Conservation (phyloP, 2,329 filamentous ascomycete genomes). For the Exophiala calicioides region DNA sequence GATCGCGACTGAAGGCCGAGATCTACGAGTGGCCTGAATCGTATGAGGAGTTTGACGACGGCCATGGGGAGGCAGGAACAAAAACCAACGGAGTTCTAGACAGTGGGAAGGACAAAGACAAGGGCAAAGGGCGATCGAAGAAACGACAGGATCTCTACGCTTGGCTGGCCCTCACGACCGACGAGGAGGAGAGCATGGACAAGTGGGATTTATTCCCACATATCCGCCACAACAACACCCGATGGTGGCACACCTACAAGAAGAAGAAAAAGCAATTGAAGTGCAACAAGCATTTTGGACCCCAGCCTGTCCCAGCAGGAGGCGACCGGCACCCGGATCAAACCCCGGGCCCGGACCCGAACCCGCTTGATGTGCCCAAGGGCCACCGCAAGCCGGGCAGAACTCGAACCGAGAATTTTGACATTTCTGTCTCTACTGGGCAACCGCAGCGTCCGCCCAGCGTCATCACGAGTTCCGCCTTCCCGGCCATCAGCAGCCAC, state of each 20-base stretch:
- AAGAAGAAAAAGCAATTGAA: constrained; percentile 14
- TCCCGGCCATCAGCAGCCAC: constrained; percentile 18
- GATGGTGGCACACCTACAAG: constrained; percentile 23
- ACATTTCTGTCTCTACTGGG: neutral
- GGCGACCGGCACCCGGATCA: neutral
- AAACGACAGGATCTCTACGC: constrained; percentile 27
- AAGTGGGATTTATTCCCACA: constrained; percentile 29
- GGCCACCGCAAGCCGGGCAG: neutral
- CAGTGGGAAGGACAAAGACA: too few species aligned
- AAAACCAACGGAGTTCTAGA: constrained; percentile 4
- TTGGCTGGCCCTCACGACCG: constrained; percentile 20
- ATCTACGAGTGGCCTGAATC: constrained; percentile 24
- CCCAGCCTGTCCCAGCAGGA: constrained; percentile 10
- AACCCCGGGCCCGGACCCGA: neutral
- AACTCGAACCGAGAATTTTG: constrained; percentile 1
- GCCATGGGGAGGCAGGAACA: neutral
- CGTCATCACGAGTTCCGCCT: constrained; percentile 11
- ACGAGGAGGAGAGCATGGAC: constrained; percentile 26
- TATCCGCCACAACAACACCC: constrained; percentile 12
- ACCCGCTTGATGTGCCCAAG: neutral
- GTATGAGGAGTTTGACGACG: constrained; percentile 16
- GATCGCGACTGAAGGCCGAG: constrained; percentile 22
- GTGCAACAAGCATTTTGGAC: constrained; percentile 13
- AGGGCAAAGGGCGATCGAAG: constrained; percentile 11
- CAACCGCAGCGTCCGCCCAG: neutral